phyloP scores from a whole-genome alignment of 2,329 filamentous ascomycete genomes.

The Xylaria sp. region DNA sequence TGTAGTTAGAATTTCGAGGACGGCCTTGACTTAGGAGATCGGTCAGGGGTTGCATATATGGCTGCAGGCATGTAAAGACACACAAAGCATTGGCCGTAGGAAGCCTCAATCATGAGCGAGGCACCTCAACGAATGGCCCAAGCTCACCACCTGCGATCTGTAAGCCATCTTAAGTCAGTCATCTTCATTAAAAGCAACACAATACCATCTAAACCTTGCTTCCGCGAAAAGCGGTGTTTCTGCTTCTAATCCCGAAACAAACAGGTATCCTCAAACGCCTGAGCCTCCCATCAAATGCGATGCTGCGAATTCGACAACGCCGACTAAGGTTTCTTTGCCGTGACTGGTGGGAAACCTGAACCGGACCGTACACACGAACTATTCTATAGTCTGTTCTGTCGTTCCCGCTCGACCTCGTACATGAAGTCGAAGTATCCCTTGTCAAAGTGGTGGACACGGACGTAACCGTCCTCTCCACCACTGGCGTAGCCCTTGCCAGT shows the following conservation, averaged over 20 bases:
- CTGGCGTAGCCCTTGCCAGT: slow-evolving; percentile 88
- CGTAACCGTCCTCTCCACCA: slow-evolving; percentile 97
- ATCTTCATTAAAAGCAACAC: slow-evolving; percentile 25
- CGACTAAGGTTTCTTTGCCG: slow-evolving; percentile 19
- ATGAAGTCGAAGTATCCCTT: slow-evolving; percentile 98
- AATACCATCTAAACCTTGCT: slow-evolving; percentile 14
- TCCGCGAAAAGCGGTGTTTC: slow-evolving; percentile 11
- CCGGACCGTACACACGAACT: slow-evolving; percentile 1
- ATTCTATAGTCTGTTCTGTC: slow-evolving; percentile 36
- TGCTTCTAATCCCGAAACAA: slow-evolving; percentile 22
- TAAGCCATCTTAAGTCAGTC: slow-evolving; percentile 16
- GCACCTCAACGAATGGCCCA: neutral
- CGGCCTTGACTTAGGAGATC: neutral
- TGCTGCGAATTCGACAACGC: slow-evolving; percentile 27
- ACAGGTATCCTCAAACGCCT: slow-evolving; percentile 27
- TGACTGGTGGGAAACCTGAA: slow-evolving; percentile 16
- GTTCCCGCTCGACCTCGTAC: slow-evolving; percentile 96
- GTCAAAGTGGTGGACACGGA: slow-evolving; percentile 97
- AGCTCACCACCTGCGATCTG: neutral
- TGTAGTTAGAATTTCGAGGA: neutral
- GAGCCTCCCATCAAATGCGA: slow-evolving; percentile 29
- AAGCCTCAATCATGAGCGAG: neutral
- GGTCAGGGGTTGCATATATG: neutral
- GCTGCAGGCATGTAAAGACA: neutral
- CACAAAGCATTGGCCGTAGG: neutral